A percentile compares a stretch with the other conserved stretches of the same genome.
Conservation (phyloP, 108 stramenopile genomes). For the Chaetoceros tenuissimus region DNA sequence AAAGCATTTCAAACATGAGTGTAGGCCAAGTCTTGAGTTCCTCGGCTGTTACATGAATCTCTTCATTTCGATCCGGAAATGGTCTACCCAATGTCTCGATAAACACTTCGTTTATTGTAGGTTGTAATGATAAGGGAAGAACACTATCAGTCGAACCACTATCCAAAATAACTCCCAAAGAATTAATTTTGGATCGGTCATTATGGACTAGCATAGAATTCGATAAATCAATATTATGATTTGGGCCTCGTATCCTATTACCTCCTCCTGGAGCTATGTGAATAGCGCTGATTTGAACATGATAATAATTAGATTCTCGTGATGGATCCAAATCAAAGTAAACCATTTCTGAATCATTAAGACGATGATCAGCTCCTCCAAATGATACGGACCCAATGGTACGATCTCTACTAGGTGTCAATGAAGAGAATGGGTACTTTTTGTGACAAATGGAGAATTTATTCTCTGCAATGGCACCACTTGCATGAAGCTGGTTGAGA, state of each 20-base stretch:
- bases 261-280: constrained; percentile 50
- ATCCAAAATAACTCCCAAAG: constrained; percentile 69
- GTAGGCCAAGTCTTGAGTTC: constrained; percentile 60
- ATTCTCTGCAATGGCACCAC: constrained; percentile 23
- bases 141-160: constrained; percentile 86
- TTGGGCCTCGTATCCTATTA: constrained; percentile 15
- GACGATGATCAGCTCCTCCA: constrained; percentile 76
- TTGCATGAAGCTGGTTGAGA: constrained; percentile 57
- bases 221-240: constrained; percentile 1
- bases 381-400: constrained; percentile 69
- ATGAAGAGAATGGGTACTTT: constrained; percentile 22
- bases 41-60: constrained; percentile 23
- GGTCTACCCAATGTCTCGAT: constrained; percentile 13
- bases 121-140: constrained; percentile 20
- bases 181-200: constrained; percentile 10
- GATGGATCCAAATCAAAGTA: constrained; percentile 29
- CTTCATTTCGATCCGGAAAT: constrained; percentile 16
- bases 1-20: constrained; percentile 64
- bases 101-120: constrained; percentile 14
- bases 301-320: constrained; percentile 52
- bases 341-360: constrained; percentile 64
- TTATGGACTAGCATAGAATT: constrained; percentile 9
- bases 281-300: constrained; percentile 50
- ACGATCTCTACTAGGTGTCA: constrained; percentile 37
- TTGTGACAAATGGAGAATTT: constrained; percentile 56